Percentiles rank a stretch among this genome's conserved stretches.
Evolutionary conservation across 140 eudicot species (phyloP).

Genomic region (Erigeron philadelphicus): DNA sequence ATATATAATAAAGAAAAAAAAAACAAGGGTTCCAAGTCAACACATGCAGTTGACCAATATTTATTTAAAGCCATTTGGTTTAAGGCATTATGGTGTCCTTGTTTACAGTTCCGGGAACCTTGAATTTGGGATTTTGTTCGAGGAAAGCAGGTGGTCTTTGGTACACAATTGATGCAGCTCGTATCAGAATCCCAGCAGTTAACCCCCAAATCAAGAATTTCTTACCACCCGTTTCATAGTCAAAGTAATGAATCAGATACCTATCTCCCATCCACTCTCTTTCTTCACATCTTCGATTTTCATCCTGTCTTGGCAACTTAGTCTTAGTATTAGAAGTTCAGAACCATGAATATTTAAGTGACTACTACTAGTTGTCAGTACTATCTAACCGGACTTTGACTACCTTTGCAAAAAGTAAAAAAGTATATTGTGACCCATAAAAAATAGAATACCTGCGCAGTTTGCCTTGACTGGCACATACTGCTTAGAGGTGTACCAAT

Average conservation of each 20-base stretch:
- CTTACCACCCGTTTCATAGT: constrained; percentile 53
- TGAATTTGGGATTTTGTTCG: constrained; percentile 70
- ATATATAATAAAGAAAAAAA: too few species aligned
- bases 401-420: too few species aligned
- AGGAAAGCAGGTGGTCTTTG: constrained; percentile 65
- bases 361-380: too few species aligned
- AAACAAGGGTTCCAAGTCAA: background rate
- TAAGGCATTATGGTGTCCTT: constrained; percentile 48
- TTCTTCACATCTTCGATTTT: constrained; percentile 71
- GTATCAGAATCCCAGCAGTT: constrained; percentile 81
- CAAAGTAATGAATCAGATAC: constrained; percentile 65
- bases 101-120: constrained; percentile 47
- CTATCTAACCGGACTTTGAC: too few species aligned
- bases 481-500: too few species aligned
- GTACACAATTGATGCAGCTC: constrained; percentile 84
- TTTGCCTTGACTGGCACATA: too few species aligned
- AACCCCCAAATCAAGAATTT: constrained; percentile 80
- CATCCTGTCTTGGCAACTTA: constrained; percentile 39
- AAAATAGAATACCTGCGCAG: too few species aligned
- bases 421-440: too few species aligned
- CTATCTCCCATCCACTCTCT: constrained; percentile 80
- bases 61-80: background rate
- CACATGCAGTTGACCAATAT: background rate
- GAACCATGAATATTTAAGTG: background rate
- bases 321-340: background rate